Conservation (phyloP, 2,329 filamentous ascomycete genomes). For the Colletotrichum theobromicola region DNA sequence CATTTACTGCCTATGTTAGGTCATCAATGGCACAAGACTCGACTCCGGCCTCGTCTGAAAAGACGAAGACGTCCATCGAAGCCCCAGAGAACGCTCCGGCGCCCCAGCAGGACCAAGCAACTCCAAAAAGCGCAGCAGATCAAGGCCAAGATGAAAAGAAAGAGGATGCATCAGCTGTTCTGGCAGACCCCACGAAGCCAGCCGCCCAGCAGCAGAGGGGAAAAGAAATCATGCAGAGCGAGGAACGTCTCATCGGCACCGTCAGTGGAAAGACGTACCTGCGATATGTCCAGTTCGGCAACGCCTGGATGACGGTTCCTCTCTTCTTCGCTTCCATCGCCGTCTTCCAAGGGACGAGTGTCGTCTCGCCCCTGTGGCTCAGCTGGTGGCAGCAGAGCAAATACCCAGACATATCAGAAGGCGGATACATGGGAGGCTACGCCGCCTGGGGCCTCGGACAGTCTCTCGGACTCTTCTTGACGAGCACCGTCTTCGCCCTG, state of each 20-base stretch:
- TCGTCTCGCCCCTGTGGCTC: not conserved
- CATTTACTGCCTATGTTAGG: not conserved
- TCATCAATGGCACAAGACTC: not conserved
- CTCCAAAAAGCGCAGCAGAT: rapidly evolving
- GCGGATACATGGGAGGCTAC: not conserved
- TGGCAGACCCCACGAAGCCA: not conserved
- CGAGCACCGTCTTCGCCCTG: not conserved
- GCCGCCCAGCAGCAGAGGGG: not conserved
- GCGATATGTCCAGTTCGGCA: not conserved
- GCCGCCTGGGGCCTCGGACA: not conserved
- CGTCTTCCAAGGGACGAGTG: not conserved
- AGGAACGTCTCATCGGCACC: not conserved
- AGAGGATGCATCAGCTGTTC: not conserved
- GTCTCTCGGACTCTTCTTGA: not conserved
- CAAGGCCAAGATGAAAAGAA: not conserved
- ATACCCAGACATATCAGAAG: not conserved
- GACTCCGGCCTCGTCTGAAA: not conserved
- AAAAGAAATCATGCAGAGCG: not conserved
- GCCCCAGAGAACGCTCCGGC: not conserved
- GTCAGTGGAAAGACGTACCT: not conserved
- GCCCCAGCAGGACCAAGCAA: not conserved
- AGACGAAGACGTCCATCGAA: not conserved
- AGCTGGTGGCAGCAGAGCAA: not conserved
- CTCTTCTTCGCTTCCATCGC: not conserved
- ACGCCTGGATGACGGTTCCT: not conserved